Percentiles rank a stretch among this genome's conserved stretches.
These are phyloP conservation scores for Termitomyces eurrhizus DNA, from an alignment of 768 basidiomycete genomes.

Conservation along the genomic window DNA sequence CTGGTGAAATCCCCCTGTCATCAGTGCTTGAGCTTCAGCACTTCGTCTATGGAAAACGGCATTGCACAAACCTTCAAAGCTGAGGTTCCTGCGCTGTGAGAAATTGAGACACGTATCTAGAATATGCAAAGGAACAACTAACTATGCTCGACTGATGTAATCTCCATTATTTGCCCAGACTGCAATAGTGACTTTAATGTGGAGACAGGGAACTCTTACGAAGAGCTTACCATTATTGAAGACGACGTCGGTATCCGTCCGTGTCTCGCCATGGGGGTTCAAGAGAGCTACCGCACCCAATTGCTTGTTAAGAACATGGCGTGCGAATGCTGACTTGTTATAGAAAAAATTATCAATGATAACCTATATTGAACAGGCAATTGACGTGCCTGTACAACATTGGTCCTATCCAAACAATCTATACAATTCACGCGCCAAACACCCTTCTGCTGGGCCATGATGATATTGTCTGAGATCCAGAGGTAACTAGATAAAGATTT, in stretches of 20 bases:
- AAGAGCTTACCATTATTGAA: conserved; percentile 69
- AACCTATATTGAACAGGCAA: not conserved
- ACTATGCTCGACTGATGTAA: conserved; percentile 87
- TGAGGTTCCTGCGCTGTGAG: conserved; percentile 85
- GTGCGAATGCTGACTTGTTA: conserved; percentile 81
- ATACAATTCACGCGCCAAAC: conserved; percentile 93
- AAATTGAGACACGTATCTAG: not conserved
- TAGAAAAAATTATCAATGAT: not conserved
- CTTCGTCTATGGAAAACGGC: not conserved
- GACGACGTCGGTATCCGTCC: conserved; percentile 61
- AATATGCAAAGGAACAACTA: conserved; percentile 25
- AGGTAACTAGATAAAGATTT: conserved; percentile 51
- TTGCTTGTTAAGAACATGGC: conserved; percentile 74
- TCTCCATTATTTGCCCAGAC: conserved; percentile 99
- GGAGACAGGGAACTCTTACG: not conserved
- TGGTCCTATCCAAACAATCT: conserved; percentile 92
- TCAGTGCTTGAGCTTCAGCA: not conserved
- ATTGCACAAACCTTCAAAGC: conserved; percentile 73
- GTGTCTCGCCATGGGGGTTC: conserved; percentile 46
- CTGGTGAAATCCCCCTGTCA: conserved; percentile 82
- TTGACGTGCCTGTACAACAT: conserved; percentile 76
- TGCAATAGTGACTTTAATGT: conserved; percentile 21
- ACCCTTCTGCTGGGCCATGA: conserved; percentile 80
- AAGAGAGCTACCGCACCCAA: conserved; percentile 69
- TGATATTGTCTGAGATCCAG: conserved; percentile 69